Percentiles rank a stretch among this genome's conserved stretches.
Conservation (phyloP, 1,139 yeast genomes). For the Candida sp. region DNA sequence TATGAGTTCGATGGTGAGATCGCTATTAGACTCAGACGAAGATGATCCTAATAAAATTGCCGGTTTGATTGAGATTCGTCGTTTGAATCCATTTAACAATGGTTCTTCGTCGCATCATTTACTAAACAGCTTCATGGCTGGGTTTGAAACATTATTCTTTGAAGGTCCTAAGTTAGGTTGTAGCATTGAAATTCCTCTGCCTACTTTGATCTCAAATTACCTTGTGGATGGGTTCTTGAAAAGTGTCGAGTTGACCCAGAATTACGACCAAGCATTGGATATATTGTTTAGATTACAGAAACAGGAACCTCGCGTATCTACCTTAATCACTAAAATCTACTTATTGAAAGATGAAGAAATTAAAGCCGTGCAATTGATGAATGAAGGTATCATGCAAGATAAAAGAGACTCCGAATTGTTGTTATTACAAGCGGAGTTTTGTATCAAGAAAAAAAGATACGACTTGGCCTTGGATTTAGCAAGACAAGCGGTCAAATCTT, state of each 20-base stretch:
- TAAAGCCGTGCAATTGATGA: conserved; percentile 67
- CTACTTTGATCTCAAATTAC: conserved; percentile 68
- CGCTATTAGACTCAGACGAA: conserved; percentile 68
- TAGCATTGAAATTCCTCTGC: conserved; percentile 64
- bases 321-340: conserved; percentile 54
- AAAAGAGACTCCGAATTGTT: conserved; percentile 63
- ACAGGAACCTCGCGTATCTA: conserved; percentile 49
- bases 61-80: conserved; percentile 49
- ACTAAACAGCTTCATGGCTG: conserved; percentile 53
- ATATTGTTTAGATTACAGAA: conserved; percentile 42
- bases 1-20: conserved; percentile 61
- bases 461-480: conserved; percentile 78
- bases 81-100: conserved; percentile 55
- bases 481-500: conserved; percentile 68
- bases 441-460: conserved; percentile 59
- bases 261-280: conserved; percentile 56
- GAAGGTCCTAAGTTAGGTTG: conserved; percentile 68
- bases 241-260: conserved; percentile 63
- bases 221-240: conserved; percentile 73
- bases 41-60: conserved; percentile 51
- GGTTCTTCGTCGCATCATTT: conserved; percentile 36
- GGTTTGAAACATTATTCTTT: conserved; percentile 62
- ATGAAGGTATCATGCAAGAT: conserved; percentile 52
- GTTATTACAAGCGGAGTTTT: conserved; percentile 67
- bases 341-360: conserved; percentile 69